Evolutionary conservation across 2,329 filamentous ascomycete genomes (phyloP).

Genomic region (Cladosporium sphaerospermum): DNA sequence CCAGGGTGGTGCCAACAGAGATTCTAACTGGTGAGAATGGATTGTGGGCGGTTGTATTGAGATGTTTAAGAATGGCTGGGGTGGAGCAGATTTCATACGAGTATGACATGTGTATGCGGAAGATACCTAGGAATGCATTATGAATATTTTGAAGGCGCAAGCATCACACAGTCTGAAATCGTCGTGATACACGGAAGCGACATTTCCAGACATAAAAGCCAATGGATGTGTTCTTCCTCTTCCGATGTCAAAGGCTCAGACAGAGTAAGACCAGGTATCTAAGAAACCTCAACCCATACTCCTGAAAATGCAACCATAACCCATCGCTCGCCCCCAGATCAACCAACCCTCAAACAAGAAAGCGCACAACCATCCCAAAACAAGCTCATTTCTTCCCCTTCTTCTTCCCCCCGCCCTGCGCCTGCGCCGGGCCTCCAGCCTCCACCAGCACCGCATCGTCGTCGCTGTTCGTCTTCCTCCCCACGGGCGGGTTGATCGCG

Average conservation of each 20-base stretch:
- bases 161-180: too few relatives aligned
- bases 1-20: conserved; percentile 13
- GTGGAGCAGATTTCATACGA: too few relatives aligned
- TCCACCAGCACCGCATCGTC: conserved; percentile 78
- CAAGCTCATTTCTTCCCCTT: conserved; percentile 53
- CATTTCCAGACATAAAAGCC: too few relatives aligned
- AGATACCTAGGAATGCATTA: too few relatives aligned
- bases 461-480: conserved; percentile 44
- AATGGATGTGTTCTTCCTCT: too few relatives aligned
- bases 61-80: not conserved
- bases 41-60: not conserved
- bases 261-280: too few relatives aligned
- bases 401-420: conserved; percentile 35
- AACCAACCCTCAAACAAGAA: not conserved
- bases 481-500: conserved; percentile 16
- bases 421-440: conserved; percentile 42
- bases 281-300: not conserved
- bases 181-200: too few relatives aligned
- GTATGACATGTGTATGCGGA: too few relatives aligned
- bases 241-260: too few relatives aligned
- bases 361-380: not conserved
- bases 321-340: not conserved
- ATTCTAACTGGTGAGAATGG: conserved; percentile 12
- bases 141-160: too few relatives aligned
- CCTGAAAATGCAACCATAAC: not conserved